Base-by-base conservation (phyloP, 352 stramenopile species). In the Pythium rishiriense region DNA sequence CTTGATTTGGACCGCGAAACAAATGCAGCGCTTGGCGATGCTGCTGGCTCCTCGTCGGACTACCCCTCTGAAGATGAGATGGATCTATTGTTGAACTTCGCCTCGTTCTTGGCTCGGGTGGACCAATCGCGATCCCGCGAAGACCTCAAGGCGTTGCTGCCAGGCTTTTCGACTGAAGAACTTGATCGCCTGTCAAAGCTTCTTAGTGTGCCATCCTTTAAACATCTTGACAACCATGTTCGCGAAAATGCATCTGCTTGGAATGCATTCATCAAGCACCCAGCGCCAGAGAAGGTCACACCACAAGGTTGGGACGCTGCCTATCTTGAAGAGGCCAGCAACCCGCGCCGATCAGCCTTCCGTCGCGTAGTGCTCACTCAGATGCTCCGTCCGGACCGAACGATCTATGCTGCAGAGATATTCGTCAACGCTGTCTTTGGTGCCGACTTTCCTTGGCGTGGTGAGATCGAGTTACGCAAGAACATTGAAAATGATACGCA, bases 401-500 rank as follows among this genome's bases (percentile, higher is more conserved):
- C 95, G 25, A 82, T 95, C 46, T 92, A 84, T 45, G 83, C 81
- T n/a, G 76, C 88, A 1, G 87, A 96, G 64, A 45, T 47, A 8
- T 96, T 91, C 57, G 81, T 96, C 22, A 67, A 85, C 6, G 56
- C 84, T 28, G 84, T 96, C 4, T 98, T 99, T 66, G 94, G 93
- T 8, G 55, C 65, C 3, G 75, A 90, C 15, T 98, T 99, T 69
- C 91, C 95, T 24, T 99, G 97, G 97, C 83, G 90, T 46, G 93
- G 91, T 24, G 79, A 97, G 63, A 97, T 99, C 53, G 87, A 99
- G 64, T 76, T 99, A 24, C 75, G 82, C 25, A 88, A 94, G 66
- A 92, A 98, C 7, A 91, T 98, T 22, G 87, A 98, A 71, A 74
- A 90, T 37, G 95, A 98, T 37, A 95, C 97, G 3, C 82, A 88